Percentiles rank a stretch among this genome's conserved stretches.
phyloP scores from a whole-genome alignment of 495 filamentous ascomycete genomes.

The Hypomontagnella submonticulosa region DNA sequence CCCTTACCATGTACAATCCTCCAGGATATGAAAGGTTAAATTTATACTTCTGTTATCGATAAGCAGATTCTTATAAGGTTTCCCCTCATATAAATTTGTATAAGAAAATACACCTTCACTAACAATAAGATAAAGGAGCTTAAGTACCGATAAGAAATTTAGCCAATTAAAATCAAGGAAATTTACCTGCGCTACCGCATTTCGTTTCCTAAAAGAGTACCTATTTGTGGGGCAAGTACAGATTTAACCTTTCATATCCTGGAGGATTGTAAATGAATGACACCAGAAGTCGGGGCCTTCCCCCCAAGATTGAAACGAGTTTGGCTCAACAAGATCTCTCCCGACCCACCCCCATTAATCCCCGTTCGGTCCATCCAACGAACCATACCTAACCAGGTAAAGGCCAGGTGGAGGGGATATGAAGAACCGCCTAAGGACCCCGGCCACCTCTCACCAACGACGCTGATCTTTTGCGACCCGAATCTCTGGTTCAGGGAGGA shows the following conservation, averaged over 20 bases:
- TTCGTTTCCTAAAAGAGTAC: no score
- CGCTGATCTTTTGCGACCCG: conserved; percentile 32
- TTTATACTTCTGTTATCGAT: no score
- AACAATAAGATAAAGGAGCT: no score
- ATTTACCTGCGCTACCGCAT: no score
- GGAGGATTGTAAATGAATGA: neutral
- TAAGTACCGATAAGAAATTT: no score
- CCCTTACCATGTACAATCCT: conserved; percentile 4
- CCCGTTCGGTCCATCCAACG: neutral
- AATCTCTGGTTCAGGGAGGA: conserved; percentile 33
- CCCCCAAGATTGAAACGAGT: conserved; percentile 7
- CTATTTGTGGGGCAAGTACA: no score
- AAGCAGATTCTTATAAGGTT: no score
- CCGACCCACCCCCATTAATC: conserved; percentile 1
- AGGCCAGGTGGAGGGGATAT: neutral
- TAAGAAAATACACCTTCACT: no score
- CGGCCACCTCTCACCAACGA: conserved; percentile 20
- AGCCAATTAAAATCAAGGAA: no score
- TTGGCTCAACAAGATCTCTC: neutral
- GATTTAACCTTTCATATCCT: no score
- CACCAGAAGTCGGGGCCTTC: neutral
- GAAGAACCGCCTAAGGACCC: conserved; percentile 11
- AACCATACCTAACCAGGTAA: neutral
- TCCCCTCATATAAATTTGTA: no score
- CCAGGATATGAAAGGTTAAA: no score